Evolutionary conservation across 1,284 basidiomycete species (phyloP), one percentile per base, ranked within the genome.

Genomic region (Volvariella volvacea): DNA sequence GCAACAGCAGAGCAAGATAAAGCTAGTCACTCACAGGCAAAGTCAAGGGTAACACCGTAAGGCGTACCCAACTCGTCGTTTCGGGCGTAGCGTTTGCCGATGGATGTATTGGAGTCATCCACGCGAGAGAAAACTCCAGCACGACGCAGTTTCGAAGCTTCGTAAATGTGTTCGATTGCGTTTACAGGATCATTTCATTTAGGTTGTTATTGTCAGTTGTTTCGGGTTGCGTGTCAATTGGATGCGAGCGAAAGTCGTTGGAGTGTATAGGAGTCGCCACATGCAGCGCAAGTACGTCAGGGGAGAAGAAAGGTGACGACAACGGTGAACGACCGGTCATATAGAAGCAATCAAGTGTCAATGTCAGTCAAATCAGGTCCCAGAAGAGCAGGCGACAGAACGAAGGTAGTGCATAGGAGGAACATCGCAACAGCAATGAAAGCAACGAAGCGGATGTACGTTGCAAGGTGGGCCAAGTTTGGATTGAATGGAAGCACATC

Each of bases 41-140:
- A 99, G 68, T 99, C 95, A 50, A 99, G 77, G 3, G 96, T 99
- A 54, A 94, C 76, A 44, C 95, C 95, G 62, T 89, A 99, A 2
- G 95, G 95, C 30, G 95, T 99, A 54, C 95, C 95, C 36, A 99
- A 80, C 70, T 99, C 96, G 68, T 99, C 95, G 68, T 98, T 99
- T 51, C 96, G 82, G 22, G 96, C 83, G 66, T 99, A 99, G 31
- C 96, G 90, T 71, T 92, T 92, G 43, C 95, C 96, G 60, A 99
- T 98, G 3, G 91, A 88, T 33, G 89, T 87, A 59, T 87, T 90
- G 25, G 92, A 97, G 65, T 98, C 94, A 65, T 99, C 95, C 2
- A 98, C 93, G 44, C 93, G 79, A 43, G 88, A 86, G 54, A 92
- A 91, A 43, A 99, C 80, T 53, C 95, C 93, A 9, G 83, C 84